Percentiles rank a stretch among this genome's conserved stretches.
Conservation (phyloP, 257 asterid genomes). For the Solanum commersonii region DNA sequence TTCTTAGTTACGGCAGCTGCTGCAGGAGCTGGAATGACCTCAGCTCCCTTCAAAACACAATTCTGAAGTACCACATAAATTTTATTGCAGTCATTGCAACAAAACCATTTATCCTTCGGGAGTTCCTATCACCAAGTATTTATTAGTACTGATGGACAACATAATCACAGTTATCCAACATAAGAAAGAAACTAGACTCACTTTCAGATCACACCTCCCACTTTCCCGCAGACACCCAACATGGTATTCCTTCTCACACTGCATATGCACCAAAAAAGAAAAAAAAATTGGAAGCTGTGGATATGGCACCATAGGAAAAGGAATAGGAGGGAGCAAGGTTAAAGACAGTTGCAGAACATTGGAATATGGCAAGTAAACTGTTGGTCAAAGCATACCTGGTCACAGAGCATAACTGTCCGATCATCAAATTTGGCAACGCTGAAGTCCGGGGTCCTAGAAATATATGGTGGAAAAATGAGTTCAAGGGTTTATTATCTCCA, state of each 20-base stretch:
- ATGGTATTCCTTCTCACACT: conserved; percentile 99
- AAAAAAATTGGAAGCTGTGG: background rate
- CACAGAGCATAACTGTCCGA: conserved; percentile 85
- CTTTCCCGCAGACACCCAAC: conserved; percentile 89
- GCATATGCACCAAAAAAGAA: conserved; percentile 1
- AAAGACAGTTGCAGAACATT: background rate
- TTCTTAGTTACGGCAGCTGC: conserved; percentile 38
- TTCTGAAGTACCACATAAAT: conserved; percentile 55
- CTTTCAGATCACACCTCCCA: conserved; percentile 82
- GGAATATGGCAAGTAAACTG: background rate
- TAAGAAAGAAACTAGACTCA: conserved; percentile 17
- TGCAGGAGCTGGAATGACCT: conserved; percentile 48
- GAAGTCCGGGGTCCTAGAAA: conserved; percentile 76
- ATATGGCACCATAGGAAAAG: background rate
- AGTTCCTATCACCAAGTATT: conserved; percentile 60
- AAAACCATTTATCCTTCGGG: conserved; percentile 95
- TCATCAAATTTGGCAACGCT: conserved; percentile 91
- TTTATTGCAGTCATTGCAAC: conserved; percentile 71
- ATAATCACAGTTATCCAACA: conserved; percentile 1
- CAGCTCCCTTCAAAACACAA: conserved; percentile 48
- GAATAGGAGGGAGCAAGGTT: background rate
- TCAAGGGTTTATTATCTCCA: background rate
- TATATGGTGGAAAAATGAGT: conserved; percentile 8
- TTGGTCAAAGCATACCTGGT: conserved; percentile 48
- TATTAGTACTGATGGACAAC: conserved; percentile 1